Base-by-base conservation (phyloP, 805 yeast species). In the Candida odintsovae region DNA sequence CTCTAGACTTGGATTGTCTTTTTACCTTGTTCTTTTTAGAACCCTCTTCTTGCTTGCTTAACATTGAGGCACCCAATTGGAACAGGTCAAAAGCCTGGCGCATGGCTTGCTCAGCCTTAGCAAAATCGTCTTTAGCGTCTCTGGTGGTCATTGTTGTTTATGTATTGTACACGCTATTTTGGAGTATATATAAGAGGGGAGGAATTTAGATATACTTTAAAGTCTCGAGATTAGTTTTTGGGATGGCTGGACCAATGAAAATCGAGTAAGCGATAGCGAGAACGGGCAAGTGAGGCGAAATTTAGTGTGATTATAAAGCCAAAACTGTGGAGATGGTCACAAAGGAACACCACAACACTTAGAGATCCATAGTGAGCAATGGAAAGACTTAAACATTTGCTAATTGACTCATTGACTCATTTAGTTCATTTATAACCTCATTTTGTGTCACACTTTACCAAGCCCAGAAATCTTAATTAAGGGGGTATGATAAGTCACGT, bases 11-110 rank as follows among this genome's bases (percentile, higher is more conserved):
- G 5, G 29, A n/a, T 6, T 38, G 23, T 35, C 41, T 46, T 25
- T 26, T 37, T 25, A 48, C n/a, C 13, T 15, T 28, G 12, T 50
- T 29, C 38, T 41, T 22, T 21, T n/a, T 20, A 38, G 22, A 18
- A 39, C 29, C 22, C 23, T 44, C 22, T 20, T 37, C 42, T 19
- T 28, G 40, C 29, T 51, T 45, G 48, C 50, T 48, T 26, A 58
- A n/a, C 56, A 58, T 50, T 20, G 50, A 42, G 1, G 56, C 53
- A 1, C 62, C 59, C 28, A 58, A 38, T 39, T 56, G 57, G 45
- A 58, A 45, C 16, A 56, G 47, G 46, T 52, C 56, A 23, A 58
- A 56, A 6, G 61, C 62, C 45, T 56, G 57, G 35, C 56, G 55
- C 42, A 58, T 46, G 13, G 56, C 56, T 20, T 50, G 36, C 40